Percentiles rank a stretch among this genome's conserved stretches.
These are phyloP conservation scores for Trichomonas vaginalis DNA, from an alignment of 208 protist genomes.

Conservation along the genomic window DNA sequence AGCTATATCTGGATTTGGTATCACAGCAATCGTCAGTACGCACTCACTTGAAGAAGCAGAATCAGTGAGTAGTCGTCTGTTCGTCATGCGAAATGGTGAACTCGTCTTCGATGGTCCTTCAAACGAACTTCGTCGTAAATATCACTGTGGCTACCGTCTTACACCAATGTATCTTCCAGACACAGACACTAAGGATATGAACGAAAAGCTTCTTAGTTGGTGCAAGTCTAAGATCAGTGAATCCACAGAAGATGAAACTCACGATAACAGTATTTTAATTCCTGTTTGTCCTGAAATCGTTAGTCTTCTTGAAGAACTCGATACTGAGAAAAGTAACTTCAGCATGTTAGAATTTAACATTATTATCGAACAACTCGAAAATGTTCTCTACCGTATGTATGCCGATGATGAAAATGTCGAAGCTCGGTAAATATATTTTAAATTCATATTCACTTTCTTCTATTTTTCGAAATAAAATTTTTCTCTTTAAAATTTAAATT, in stretches of 20 bases:
- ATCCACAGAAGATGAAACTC: background rate
- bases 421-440: too few species aligned
- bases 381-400: background rate
- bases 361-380: background rate
- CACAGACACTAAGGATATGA: background rate
- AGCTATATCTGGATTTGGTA: background rate
- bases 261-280: background rate
- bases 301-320: background rate
- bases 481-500: too few species aligned
- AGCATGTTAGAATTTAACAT: background rate
- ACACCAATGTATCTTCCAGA: background rate
- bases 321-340: background rate
- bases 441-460: too few species aligned
- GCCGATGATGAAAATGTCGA: background rate
- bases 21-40: background rate
- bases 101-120: background rate
- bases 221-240: background rate
- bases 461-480: too few species aligned
- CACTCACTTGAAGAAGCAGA: conserved; percentile 5
- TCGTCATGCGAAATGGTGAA: background rate
- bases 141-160: background rate
- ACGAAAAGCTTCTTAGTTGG: background rate
- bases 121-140: background rate
- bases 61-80: background rate
- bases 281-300: background rate